Conservation (phyloP, 371 early-diverging fungal genomes). For the Syncephalastrum sp. region DNA sequence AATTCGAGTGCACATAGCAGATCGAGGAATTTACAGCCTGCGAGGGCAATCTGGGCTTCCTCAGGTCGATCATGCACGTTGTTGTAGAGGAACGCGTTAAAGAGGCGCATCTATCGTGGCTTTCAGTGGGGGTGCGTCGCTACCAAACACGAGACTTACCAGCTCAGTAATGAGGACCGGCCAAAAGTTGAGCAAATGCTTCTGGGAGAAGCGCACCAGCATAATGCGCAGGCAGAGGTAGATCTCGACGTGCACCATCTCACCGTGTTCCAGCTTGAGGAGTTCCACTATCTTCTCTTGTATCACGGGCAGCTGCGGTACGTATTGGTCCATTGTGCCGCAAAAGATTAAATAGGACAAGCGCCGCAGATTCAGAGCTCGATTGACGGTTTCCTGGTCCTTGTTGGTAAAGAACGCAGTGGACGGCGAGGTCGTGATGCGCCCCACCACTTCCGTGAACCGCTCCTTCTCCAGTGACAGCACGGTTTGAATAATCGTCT, state of each 20-base stretch:
- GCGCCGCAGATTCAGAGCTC: constrained; percentile 71
- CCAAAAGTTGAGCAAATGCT: constrained; percentile 86
- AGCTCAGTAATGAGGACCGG: constrained; percentile 88
- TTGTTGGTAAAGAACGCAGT: constrained; percentile 79
- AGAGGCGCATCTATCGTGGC: constrained; percentile 48
- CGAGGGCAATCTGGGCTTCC: constrained; percentile 73
- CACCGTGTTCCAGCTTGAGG: constrained; percentile 66
- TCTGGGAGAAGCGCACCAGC: constrained; percentile 74
- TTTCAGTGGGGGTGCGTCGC: background rate
- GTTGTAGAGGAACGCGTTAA: constrained; percentile 50
- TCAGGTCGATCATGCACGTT: constrained; percentile 58
- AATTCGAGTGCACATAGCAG: constrained; percentile 74
- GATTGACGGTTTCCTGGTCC: constrained; percentile 74
- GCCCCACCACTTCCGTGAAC: constrained; percentile 67
- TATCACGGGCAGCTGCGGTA: constrained; percentile 75
- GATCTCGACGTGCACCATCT: constrained; percentile 78
- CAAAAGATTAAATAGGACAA: constrained; percentile 79
- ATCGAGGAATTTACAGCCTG: constrained; percentile 90
- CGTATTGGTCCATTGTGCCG: constrained; percentile 77
- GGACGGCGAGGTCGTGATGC: constrained; percentile 73
- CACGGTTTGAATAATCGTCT: constrained; percentile 61
- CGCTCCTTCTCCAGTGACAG: constrained; percentile 74
- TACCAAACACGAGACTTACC: constrained; percentile 36
- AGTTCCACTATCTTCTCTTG: constrained; percentile 91
- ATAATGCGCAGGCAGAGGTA: constrained; percentile 83